Evolutionary conservation across 1,284 basidiomycete species (phyloP), one percentile per base, ranked within the genome.

Genomic region (Abortiporus biennis): DNA sequence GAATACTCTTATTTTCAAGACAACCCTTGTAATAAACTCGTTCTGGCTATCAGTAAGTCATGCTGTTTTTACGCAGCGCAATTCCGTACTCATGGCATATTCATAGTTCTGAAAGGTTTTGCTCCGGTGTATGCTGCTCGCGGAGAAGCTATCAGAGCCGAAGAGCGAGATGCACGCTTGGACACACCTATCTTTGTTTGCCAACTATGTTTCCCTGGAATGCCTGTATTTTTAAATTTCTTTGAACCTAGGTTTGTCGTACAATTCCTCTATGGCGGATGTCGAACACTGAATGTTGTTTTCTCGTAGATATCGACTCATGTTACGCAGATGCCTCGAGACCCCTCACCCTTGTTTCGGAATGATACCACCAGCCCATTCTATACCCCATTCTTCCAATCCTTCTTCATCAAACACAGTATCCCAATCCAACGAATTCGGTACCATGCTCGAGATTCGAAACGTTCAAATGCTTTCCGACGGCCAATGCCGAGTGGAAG

Each of bases 161-260:
- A 91, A 54, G 87, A 89, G 59, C 81, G 80, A 38, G 76, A 90
- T 54, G 72, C 79, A 4, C 72, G 84, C 21, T 73, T 94, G 40
- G 81, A 92, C 57, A 93, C 90, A 11, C 92, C 94, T 36, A 85
- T 98, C 50, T 93, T 97, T 54, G 80, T 94, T 48, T 91, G 85
- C 58, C 87, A 89, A 40, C 78, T 96, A 37, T 81, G 84, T 34
- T 97, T 95, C 66, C 93, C 93, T 1, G 83, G 83, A 40, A 83
- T 93, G 71, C 92, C 92, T 15, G 93, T 87, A 35, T 73, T 88
- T 44, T 67, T 98, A 25, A 92, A 96, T 63, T 84, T 97, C 55
- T 96, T 91, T 57, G 94, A 98, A 61, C 93, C 94, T 0, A 73
- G 86, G 66, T 69, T 40, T 45, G 60, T 47, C 34, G 33, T 37